Conservation (phyloP, 2,329 filamentous ascomycete genomes). For the Exophiala aquamarina region DNA sequence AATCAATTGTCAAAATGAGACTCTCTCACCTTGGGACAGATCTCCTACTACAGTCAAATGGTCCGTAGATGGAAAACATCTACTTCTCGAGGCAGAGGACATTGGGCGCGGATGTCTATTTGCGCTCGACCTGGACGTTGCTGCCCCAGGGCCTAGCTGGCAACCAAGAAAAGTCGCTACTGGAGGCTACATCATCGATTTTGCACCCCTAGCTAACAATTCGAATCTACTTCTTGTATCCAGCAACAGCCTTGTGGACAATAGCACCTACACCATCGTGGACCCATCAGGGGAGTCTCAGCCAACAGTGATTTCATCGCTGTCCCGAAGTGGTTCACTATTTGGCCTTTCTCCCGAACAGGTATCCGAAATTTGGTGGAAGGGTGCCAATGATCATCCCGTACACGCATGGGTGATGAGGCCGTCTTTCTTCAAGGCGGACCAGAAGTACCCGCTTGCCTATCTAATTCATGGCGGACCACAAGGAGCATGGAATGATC, state of each 20-base stretch:
- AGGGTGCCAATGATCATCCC: constrained; percentile 43
- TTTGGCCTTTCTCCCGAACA: constrained; percentile 44
- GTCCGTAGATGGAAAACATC: constrained; percentile 40
- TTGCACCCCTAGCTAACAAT: constrained; percentile 35
- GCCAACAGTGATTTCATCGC: constrained; percentile 39
- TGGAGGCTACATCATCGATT: constrained; percentile 42
- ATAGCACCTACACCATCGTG: constrained; percentile 43
- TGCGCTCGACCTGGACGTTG: constrained; percentile 27
- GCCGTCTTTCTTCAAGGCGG: constrained; percentile 45
- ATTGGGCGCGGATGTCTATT: constrained; percentile 44
- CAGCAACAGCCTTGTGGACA: constrained; percentile 45
- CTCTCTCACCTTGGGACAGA: constrained; percentile 41
- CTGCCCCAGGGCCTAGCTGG: constrained; percentile 10
- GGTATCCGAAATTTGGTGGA: constrained; percentile 47
- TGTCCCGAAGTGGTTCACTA: constrained; percentile 35
- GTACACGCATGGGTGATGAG: constrained; percentile 50
- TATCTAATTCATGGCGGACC: constrained; percentile 58
- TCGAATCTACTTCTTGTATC: constrained; percentile 42
- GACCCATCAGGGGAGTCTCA: constrained; percentile 35
- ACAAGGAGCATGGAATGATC: constrained; percentile 52
- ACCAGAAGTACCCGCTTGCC: constrained; percentile 53
- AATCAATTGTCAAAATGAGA: constrained; percentile 37
- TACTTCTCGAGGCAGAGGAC: constrained; percentile 44
- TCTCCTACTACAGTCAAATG: constrained; percentile 44
- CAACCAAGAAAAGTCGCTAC: constrained; percentile 37